These are phyloP conservation scores for Crassisporium funariophilum DNA, from an alignment of 768 basidiomycete species.

Conservation along the genomic window DNA sequence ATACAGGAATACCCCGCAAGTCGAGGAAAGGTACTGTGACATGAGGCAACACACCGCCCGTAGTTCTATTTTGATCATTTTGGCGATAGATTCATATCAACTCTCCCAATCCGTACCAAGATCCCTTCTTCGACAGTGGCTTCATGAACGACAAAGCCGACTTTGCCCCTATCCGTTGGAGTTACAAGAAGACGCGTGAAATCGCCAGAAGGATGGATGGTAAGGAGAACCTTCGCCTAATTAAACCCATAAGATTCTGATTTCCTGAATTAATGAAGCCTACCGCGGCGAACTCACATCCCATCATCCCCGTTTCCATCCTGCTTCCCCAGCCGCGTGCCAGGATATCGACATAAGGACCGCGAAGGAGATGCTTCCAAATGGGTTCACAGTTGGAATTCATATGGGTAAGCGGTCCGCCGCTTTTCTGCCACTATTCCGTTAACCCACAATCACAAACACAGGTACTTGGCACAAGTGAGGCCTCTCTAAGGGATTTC, in stretches of 20 bases:
- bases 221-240: slow-evolving; percentile 26
- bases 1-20: slow-evolving; percentile 69
- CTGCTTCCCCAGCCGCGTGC: slow-evolving; percentile 59
- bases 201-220: slow-evolving; percentile 73
- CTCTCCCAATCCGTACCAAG: slow-evolving; percentile 60
- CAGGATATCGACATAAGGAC: slow-evolving; percentile 70
- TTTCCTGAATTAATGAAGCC: slow-evolving; percentile 34
- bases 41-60: background rate
- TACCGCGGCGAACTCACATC: slow-evolving; percentile 74
- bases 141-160: slow-evolving; percentile 82
- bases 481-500: slow-evolving; percentile 6
- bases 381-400: slow-evolving; percentile 66
- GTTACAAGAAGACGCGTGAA: slow-evolving; percentile 77
- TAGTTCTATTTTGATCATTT: background rate
- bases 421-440: background rate
- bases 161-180: slow-evolving; percentile 76
- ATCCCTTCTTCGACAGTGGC: slow-evolving; percentile 70
- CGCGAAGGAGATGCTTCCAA: slow-evolving; percentile 60
- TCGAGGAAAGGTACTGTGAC: slow-evolving; percentile 59
- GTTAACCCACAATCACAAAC: no score
- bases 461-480: slow-evolving; percentile 57
- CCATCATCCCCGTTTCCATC: slow-evolving; percentile 77
- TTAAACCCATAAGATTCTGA: background rate
- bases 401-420: slow-evolving; percentile 57
- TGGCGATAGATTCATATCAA: slow-evolving; percentile 57